A percentile compares a stretch with the other conserved stretches of the same genome.
These are phyloP conservation scores for Cenchrus fungigraminus DNA, from an alignment of 176 grass and related monocot genomes.

Conservation along the genomic window DNA sequence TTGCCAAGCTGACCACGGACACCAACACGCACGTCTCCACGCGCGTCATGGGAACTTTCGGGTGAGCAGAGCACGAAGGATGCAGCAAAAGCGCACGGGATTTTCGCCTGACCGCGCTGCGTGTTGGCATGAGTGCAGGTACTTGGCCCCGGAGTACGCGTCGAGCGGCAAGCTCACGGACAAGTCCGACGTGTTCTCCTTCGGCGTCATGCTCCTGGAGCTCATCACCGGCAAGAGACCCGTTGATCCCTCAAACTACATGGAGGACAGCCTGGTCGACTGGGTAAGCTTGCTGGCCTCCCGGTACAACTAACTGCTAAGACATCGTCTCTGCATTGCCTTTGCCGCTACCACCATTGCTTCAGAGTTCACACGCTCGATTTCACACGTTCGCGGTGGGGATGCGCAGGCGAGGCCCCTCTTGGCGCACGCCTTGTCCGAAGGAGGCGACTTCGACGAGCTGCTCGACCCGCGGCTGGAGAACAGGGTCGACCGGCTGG, in stretches of 20 bases:
- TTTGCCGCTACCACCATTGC: background rate
- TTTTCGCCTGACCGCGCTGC: background rate
- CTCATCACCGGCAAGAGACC: constrained; percentile 86
- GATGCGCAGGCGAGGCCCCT: constrained; percentile 71
- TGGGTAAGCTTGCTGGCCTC: constrained; percentile 60
- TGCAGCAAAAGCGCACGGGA: background rate
- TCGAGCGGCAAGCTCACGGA: constrained; percentile 94
- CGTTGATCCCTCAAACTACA: constrained; percentile 56
- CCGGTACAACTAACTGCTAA: background rate
- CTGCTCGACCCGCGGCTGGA: constrained; percentile 69
- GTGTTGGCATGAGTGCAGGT: constrained; percentile 38
- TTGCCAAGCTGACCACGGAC: constrained; percentile 85
- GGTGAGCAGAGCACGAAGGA: constrained; percentile 47
- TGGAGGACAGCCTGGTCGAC: constrained; percentile 94
- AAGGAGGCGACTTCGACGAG: constrained; percentile 55
- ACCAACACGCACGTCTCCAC: constrained; percentile 97
- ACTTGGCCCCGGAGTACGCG: constrained; percentile 94
- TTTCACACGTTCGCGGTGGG: background rate
- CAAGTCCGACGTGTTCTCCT: constrained; percentile 98
- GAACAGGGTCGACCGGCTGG: constrained; percentile 58
- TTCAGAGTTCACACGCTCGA: background rate
- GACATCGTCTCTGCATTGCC: background rate
- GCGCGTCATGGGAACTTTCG: constrained; percentile 97
- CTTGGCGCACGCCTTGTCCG: constrained; percentile 52
- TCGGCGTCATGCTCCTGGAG: constrained; percentile 94